Evolutionary conservation across 306 rosid genomes (phyloP), one percentile per base, ranked within the genome.

Genomic region (Lathyrus sativus): DNA sequence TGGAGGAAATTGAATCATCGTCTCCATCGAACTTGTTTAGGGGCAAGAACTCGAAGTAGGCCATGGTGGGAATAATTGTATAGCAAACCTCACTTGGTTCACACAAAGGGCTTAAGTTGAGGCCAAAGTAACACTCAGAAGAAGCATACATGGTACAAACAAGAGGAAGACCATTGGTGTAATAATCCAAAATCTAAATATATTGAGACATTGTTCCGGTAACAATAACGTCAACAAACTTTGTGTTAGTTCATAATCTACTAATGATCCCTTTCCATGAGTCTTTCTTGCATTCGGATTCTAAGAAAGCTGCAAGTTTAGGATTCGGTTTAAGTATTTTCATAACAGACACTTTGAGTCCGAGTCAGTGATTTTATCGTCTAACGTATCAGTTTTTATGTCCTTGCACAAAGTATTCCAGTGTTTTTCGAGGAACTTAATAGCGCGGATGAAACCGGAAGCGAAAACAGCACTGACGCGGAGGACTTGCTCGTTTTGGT

Each of bases 141-240:
- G 89, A 85, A 71, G 86, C 92, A 72, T 87, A 85, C 86, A 78
- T 82, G 39, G 88, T 82, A 50, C 85, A 87, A 12, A 85, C 89
- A 50, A 87, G 84, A 9, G 89, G 86, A 8, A 87, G 80, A 4
- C 86, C 86, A 65, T 82, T 74, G 66, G 88, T 82, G 42, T 82
- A 87, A 46, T 70, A 71, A 73, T 85, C 82, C 59, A 87, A 65
- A 1, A 70, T 80, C 0, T 86, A 84, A 65, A 87, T 84, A 38
- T 87, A 85, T 63, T 82, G 92, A 9, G 92, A 76, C 89, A 85
- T 82, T 2, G 92, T 85, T 39, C 92, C 89, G 0, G 92, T 87
- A 29, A 85, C 92, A 74, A 87, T 82, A 68, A 85, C 89, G 61
- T 85, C 92, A 41, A 87, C 67, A 68, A 85, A 87, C 59, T 87